These are phyloP conservation scores for Arthrobotrys conoides DNA, from an alignment of 2,329 filamentous ascomycete species.

Conservation along the genomic window DNA sequence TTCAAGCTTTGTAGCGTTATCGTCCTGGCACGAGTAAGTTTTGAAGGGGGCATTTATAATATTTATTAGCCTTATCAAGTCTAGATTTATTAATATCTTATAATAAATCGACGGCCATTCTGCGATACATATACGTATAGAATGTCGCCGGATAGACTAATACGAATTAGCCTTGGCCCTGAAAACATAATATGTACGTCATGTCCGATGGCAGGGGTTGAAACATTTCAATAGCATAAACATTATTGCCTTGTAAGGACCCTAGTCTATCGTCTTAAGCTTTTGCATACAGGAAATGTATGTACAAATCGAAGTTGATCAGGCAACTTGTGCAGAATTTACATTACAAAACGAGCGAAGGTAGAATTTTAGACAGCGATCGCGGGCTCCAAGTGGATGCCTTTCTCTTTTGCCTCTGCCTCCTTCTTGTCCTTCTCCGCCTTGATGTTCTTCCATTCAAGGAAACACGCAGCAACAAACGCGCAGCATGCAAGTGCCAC, in stretches of 20 bases:
- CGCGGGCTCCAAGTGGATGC: constrained; percentile 61
- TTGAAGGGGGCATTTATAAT: too few species aligned
- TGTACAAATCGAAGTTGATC: constrained; percentile 1
- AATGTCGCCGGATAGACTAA: too few species aligned
- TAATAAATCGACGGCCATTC: too few species aligned
- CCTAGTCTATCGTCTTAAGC: constrained; percentile 3
- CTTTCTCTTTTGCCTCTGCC: constrained; percentile 56
- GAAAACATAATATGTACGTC: background rate
- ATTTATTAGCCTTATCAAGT: too few species aligned
- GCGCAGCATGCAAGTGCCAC: constrained; percentile 70
- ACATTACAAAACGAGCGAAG: constrained; percentile 9
- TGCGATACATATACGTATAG: too few species aligned
- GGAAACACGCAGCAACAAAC: constrained; percentile 68
- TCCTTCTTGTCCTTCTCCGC: constrained; percentile 58
- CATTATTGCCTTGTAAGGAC: background rate
- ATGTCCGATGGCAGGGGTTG: background rate
- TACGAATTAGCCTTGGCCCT: background rate
- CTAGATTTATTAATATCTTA: too few species aligned
- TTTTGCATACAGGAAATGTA: background rate
- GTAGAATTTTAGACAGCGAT: constrained; percentile 18
- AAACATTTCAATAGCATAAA: constrained; percentile 1
- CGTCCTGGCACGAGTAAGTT: background rate
- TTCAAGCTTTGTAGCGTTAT: background rate
- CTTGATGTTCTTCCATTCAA: constrained; percentile 71
- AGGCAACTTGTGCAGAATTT: constrained; percentile 6